phyloP scores from a whole-genome alignment of 108 stramenopile species.

The Cyclostephanos tholiformis region DNA sequence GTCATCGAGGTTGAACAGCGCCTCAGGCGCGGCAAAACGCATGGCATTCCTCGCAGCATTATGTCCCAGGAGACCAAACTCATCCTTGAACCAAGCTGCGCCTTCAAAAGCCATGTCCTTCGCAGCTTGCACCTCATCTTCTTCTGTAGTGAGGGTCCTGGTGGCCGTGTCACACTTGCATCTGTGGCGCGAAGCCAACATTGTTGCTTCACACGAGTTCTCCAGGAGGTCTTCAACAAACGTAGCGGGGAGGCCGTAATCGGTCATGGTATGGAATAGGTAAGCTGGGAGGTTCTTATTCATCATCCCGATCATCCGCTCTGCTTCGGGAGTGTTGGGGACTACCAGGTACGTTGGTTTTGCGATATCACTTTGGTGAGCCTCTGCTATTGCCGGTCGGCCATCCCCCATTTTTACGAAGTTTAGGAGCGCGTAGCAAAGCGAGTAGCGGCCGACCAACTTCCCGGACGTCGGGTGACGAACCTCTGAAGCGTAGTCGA shows the following conservation, averaged over 20 bases:
- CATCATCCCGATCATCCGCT: neutral
- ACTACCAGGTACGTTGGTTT: neutral
- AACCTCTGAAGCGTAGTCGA: neutral
- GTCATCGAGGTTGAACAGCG: too few species aligned
- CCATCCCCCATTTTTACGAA: too few species aligned
- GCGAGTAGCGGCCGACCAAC: neutral
- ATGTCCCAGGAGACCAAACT: neutral
- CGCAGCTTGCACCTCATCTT: neutral
- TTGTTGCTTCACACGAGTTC: neutral
- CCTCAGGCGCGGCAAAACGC: too few species aligned
- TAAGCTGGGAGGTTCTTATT: neutral
- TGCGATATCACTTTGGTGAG: too few species aligned
- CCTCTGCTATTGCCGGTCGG: neutral
- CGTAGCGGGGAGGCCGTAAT: neutral
- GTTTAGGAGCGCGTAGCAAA: too few species aligned
- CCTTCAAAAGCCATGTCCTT: neutral
- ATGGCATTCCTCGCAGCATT: neutral
- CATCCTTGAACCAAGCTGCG: constrained; percentile 5
- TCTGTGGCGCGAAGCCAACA: neutral
- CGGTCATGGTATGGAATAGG: neutral
- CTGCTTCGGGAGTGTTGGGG: neutral
- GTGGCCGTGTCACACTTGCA: neutral
- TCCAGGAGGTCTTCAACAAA: neutral
- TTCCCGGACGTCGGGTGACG: neutral
- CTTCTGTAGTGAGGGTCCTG: neutral